Evolutionary conservation across 768 basidiomycete genomes (phyloP).

Genomic region (Agrocybe praecox): DNA sequence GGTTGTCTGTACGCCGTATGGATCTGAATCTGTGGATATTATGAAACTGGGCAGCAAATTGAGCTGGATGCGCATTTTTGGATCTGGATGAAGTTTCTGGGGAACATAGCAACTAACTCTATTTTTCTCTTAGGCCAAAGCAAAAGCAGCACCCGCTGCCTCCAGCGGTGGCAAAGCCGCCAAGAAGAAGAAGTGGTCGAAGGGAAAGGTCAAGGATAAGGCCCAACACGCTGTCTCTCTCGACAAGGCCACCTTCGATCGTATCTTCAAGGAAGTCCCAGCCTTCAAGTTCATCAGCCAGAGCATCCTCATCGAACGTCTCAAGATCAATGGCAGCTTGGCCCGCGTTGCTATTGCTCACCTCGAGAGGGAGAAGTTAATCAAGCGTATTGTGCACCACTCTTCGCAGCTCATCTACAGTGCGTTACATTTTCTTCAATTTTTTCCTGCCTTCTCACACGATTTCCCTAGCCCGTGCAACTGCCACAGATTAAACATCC

Average conservation of each 20-base stretch:
- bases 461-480: constrained; percentile 45
- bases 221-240: constrained; percentile 94
- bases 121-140: constrained; percentile 54
- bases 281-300: constrained; percentile 99
- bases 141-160: constrained; percentile 73
- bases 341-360: constrained; percentile 91
- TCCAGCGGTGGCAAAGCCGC: constrained; percentile 82
- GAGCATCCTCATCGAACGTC: constrained; percentile 96
- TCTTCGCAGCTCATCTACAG: constrained; percentile 95
- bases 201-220: constrained; percentile 99
- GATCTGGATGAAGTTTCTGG: constrained; percentile 35
- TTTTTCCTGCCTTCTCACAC: neutral
- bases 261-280: constrained; percentile 97
- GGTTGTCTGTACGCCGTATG: constrained; percentile 5
- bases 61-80: constrained; percentile 40
- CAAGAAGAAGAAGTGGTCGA: constrained; percentile 99
- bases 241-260: constrained; percentile 92
- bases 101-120: constrained; percentile 20
- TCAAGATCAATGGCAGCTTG: constrained; percentile 95
- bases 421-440: constrained; percentile 29
- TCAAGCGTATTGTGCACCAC: constrained; percentile 97
- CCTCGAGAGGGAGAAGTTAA: constrained; percentile 90
- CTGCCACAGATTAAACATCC: constrained; percentile 46
- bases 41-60: constrained; percentile 3
- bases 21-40: neutral